Base-by-base conservation (phyloP, 1,284 basidiomycete genomes). In the Sanghuangporus sanghuang region DNA sequence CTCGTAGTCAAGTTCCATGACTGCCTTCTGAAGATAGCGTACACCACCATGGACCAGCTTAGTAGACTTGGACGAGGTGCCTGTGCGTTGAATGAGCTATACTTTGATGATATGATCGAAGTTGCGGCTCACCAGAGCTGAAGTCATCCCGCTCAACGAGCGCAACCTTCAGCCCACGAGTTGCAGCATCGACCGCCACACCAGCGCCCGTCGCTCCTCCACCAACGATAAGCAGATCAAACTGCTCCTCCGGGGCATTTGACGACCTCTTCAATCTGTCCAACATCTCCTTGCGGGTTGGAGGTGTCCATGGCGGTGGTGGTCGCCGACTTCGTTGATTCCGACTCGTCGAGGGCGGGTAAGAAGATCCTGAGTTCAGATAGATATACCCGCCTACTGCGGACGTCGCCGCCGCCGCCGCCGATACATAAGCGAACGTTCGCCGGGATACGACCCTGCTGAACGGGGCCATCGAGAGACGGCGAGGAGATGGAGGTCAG, bases 21-120 rank as follows among this genome's bases (percentile, higher is more conserved):
- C 85, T 1, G 96, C 96, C 74, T 98, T 98, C 72, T 98, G 96
- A 12, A 99, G 85, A 77, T 99, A 99, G 12, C 96, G 86, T 0
- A 99, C 96, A 64, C 96, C 96, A 35, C 96, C 96, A 77, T 99
- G 96, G 1, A 98, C 95, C 58, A 99, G 88, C 75, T 99, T 98
- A 9, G 96, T 98, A 8, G 92, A 95, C 75, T 99, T 99, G 35
- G 95, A 97, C 2, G 94, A 97, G 0, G 96, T 98, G 16, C 95
- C 92, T 92, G 66, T 44, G 53, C 40, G 21, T 48, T 44, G 11
- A 54, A 39, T 50, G 16, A 39, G 18, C 18, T 12, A 49, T 32
- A 32, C 39, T 23, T 16, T 18, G 16, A 7, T 40, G 12, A 66
- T n/a, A 49, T 5, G 57, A 63, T 8, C 18, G 56, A 4, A 6